A percentile compares a stretch with the other conserved stretches of the same genome.
These are phyloP conservation scores for Ophiostoma ulmi DNA, from an alignment of 2,329 filamentous ascomycete genomes.

Conservation along the genomic window DNA sequence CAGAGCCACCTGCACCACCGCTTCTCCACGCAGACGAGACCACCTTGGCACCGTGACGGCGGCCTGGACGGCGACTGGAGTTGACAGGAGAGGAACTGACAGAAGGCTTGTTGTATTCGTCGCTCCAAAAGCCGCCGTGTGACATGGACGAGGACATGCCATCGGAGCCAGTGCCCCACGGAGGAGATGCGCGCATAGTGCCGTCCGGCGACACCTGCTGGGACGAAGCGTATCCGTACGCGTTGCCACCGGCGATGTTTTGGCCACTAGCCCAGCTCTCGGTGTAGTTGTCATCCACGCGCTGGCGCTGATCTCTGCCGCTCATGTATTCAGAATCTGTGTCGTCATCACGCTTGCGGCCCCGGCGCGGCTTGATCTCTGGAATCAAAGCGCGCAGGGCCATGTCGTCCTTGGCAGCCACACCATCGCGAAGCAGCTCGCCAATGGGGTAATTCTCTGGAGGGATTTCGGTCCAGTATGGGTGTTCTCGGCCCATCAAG, in stretches of 20 bases:
- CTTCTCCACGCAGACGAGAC: conserved; percentile 88
- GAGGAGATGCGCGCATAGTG: conserved; percentile 32
- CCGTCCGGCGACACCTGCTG: conserved; percentile 19
- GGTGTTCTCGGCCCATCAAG: conserved; percentile 68
- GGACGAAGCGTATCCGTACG: conserved; percentile 34
- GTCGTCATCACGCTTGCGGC: conserved; percentile 59
- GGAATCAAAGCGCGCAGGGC: conserved; percentile 79
- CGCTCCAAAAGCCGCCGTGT: conserved; percentile 47
- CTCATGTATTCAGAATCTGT: background rate
- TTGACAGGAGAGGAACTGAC: conserved; percentile 50
- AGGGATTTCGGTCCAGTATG: conserved; percentile 76
- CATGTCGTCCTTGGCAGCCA: conserved; percentile 81
- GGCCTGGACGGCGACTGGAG: conserved; percentile 40
- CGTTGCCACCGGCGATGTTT: conserved; percentile 33
- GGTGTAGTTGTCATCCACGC: conserved; percentile 41
- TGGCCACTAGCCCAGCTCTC: conserved; percentile 48
- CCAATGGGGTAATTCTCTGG: conserved; percentile 56
- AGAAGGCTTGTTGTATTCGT: conserved; percentile 68
- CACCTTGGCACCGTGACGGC: conserved; percentile 72
- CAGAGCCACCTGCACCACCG: conserved; percentile 54
- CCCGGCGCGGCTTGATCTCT: conserved; percentile 61
- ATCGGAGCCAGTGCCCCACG: conserved; percentile 43
- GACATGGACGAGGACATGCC: conserved; percentile 36
- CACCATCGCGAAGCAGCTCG: conserved; percentile 68
- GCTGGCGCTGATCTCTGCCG: conserved; percentile 8